Conservation (phyloP, 306 rosid species). For the Rosa rugosa region DNA sequence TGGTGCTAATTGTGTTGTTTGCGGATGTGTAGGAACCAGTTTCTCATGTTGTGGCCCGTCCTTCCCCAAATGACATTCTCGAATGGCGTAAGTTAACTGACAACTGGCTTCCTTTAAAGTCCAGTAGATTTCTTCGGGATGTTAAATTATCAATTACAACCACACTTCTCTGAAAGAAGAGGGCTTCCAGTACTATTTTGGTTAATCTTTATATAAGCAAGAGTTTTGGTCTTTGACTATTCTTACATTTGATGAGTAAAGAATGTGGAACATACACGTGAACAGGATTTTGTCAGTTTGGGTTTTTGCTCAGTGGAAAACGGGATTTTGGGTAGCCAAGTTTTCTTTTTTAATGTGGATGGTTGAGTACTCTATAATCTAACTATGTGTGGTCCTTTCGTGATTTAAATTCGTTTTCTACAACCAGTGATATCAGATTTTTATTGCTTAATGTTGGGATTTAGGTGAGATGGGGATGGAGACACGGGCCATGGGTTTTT, state of each 20-base stretch:
- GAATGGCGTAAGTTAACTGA: constrained; percentile 91
- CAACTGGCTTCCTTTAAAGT: not conserved
- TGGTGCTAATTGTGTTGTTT: constrained; percentile 32
- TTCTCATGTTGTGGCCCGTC: constrained; percentile 90
- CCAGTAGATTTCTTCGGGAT: not conserved
- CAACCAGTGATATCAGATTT: not conserved
- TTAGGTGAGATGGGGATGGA: not conserved
- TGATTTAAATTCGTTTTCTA: not conserved
- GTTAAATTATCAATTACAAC: not conserved
- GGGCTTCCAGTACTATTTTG: not conserved
- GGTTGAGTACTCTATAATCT: not conserved
- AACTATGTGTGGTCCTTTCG: not conserved
- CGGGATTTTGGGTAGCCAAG: not conserved
- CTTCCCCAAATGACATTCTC: constrained; percentile 91
- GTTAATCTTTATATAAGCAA: not conserved
- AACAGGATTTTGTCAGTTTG: not conserved
- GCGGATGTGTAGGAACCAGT: constrained; percentile 81
- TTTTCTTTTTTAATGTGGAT: not conserved
- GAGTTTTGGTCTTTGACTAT: not conserved
- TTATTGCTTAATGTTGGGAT: not conserved
- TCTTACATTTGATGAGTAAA: not conserved
- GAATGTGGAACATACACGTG: not conserved
- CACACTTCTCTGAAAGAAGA: not conserved
- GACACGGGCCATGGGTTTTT: not conserved
- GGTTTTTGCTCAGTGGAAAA: not conserved